Percentiles rank a stretch among this genome's conserved stretches.
Conservation (phyloP, 345 rosid genomes). For the Boechera divaricarpa region DNA sequence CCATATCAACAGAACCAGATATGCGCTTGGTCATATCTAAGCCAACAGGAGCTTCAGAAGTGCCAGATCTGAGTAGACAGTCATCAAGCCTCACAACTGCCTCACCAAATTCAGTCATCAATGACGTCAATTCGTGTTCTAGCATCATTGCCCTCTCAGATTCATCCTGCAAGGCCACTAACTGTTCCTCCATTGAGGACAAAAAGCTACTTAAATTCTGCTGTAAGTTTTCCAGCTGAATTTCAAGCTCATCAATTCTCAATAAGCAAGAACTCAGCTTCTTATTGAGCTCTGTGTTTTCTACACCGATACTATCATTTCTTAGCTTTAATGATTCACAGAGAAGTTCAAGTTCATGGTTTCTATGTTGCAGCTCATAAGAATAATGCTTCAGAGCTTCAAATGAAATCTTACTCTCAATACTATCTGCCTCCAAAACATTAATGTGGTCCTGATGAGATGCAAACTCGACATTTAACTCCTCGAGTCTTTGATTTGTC, state of each 20-base stretch:
- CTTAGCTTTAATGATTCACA: constrained; percentile 54
- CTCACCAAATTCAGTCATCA: constrained; percentile 52
- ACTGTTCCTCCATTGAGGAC: constrained; percentile 52
- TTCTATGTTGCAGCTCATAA: constrained; percentile 49
- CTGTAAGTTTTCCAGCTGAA: constrained; percentile 61
- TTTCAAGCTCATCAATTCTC: constrained; percentile 59
- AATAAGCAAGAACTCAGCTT: constrained; percentile 51
- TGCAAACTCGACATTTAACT: constrained; percentile 56
- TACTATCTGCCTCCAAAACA: constrained; percentile 58
- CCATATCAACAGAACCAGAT: constrained; percentile 58
- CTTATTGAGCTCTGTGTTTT: constrained; percentile 57
- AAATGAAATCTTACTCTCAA: constrained; percentile 64
- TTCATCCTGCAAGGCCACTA: constrained; percentile 62
- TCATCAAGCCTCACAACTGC: constrained; percentile 67
- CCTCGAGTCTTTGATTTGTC: constrained; percentile 47
- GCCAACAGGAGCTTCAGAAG: constrained; percentile 45
- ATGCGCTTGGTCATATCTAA: constrained; percentile 53
- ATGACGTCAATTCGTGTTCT: constrained; percentile 63
- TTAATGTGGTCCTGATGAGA: constrained; percentile 54
- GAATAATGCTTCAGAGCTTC: constrained; percentile 66
- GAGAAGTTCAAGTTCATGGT: constrained; percentile 54
- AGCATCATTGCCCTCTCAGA: constrained; percentile 54
- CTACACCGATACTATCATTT: constrained; percentile 52
- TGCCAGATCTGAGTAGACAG: constrained; percentile 44
- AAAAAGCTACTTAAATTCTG: constrained; percentile 51